Evolutionary conservation across 2,329 filamentous ascomycete species (phyloP).

Genomic region (Microcyclosporella mali): DNA sequence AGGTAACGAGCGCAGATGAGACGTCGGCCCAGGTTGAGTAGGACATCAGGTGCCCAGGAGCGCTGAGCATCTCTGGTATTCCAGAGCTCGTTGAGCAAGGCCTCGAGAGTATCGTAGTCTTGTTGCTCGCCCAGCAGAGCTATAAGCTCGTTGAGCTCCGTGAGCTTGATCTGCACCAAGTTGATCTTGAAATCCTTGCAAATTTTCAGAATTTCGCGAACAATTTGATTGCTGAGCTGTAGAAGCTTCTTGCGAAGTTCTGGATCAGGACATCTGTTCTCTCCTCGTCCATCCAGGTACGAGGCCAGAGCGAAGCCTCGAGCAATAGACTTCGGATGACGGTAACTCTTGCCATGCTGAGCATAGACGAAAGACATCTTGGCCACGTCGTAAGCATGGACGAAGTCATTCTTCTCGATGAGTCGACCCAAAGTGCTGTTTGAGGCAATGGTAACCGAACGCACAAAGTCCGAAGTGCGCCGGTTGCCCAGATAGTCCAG

Average conservation of each 20-base stretch:
- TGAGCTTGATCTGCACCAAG: constrained; percentile 39
- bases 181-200: constrained; percentile 41
- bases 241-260: constrained; percentile 34
- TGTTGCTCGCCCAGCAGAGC: constrained; percentile 44
- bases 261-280: constrained; percentile 31
- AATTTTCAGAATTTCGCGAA: constrained; percentile 38
- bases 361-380: constrained; percentile 41
- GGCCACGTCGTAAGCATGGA: constrained; percentile 40
- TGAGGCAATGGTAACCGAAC: constrained; percentile 37
- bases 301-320: constrained; percentile 44
- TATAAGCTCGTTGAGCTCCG: constrained; percentile 43
- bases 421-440: constrained; percentile 32
- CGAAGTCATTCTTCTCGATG: constrained; percentile 36
- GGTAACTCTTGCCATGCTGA: constrained; percentile 39
- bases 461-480: constrained; percentile 36
- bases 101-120: constrained; percentile 42
- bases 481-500: constrained; percentile 36
- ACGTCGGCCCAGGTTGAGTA: constrained; percentile 48
- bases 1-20: constrained; percentile 50
- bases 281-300: constrained; percentile 39
- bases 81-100: constrained; percentile 42
- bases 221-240: constrained; percentile 35
- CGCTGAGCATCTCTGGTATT: constrained; percentile 42
- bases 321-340: constrained; percentile 34
- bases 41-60: constrained; percentile 40